Evolutionary conservation across 768 basidiomycete genomes (phyloP), one percentile per base, ranked within the genome.

Genomic region (Aureoboletus auriporus): DNA sequence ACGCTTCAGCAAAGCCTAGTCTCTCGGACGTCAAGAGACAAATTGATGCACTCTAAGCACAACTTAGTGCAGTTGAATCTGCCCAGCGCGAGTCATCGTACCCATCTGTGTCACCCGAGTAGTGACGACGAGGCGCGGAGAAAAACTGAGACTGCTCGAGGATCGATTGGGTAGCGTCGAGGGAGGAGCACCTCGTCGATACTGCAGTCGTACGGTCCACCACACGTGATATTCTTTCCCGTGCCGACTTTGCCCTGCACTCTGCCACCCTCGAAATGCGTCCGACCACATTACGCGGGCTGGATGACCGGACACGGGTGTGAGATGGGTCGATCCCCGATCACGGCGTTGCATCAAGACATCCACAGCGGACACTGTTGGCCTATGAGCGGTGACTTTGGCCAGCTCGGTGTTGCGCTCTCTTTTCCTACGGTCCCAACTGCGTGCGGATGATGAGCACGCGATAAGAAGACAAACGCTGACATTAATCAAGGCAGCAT

Each of bases 331-430:
- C 80, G 83, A 13, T 80, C 90, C 1, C 93, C 95, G 1, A 80
- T 92, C 42, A 86, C 80, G 0, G 91, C 90, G 3, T 73, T 99
- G n/a, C 87, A 95, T 59, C 85, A 89, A 49, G 91, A 96, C 53
- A 71, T 75, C 27, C 79, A 86, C 47, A 82, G 82, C 30, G 95
- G 96, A 4, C 78, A 85, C 47, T 99, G 95, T 68, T 99, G 94
- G 93, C 90, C 95, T 1, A 92, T 97, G 70, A 71, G 70, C 6
- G 94, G 94, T 0, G 59, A 74, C 14, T 65, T 77, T 41, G 95
- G 94, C 4, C 89, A 89, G 59, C 70, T 98, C 9, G 95, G 91
- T 5, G 83, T 99, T 28, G 73, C 75, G 33, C 80, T 99, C 27
- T 82, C 83, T 2, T 76, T 78, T 6, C 73, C 74, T n/a, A 72